Base-by-base conservation (phyloP, 345 rosid species). In the Kernera saxatilis region DNA sequence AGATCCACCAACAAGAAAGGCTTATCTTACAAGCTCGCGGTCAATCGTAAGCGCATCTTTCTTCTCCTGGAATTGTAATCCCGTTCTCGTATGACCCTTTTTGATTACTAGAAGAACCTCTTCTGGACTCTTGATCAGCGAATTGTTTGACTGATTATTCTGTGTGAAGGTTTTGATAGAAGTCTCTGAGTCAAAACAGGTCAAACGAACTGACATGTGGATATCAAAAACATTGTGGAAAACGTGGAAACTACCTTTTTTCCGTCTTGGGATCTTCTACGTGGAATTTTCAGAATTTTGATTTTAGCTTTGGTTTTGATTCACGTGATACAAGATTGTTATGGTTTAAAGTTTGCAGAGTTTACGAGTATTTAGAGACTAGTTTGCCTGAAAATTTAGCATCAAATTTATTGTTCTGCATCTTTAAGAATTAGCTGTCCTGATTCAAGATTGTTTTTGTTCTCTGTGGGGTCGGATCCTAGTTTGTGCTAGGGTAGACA, bases 1-100 rank as follows among this genome's bases (percentile, higher is more conserved):
- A 80, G 88, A 86, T 89, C 95, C 66, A 86, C 89, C 4, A 88
- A 94, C 70, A 72, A 43, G 52, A 89, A 86, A 72, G 79, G 81
- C 36, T 64, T 94, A 29, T 45, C 95, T 67, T 89, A 88, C 76
- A 82, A 78, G 51, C 96, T 94, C 59, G 89, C 72, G 35, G 72
- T 91, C 29, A 91, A 94, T 75, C 72, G 99, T 91, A 82, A 68
- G 88, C 71, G 36, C 11, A 2, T 64, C 29, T 21, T 49, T 64
- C 40, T 53, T 53, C 61, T 33, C 44, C 18, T 33, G n/a, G 7
- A 3, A 26, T 13, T 54, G 15, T 41, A 29, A 11, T 41, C 7
- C 46, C 26, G 23, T 21, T 50, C 48, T 66, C 8, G 10, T 52
- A 37, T 37, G n/a, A 53, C 26, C 26, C 37, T 29, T 30, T 18